These are phyloP conservation scores for Quercus agrifolia DNA, from an alignment of 306 rosid genomes.

Conservation along the genomic window DNA sequence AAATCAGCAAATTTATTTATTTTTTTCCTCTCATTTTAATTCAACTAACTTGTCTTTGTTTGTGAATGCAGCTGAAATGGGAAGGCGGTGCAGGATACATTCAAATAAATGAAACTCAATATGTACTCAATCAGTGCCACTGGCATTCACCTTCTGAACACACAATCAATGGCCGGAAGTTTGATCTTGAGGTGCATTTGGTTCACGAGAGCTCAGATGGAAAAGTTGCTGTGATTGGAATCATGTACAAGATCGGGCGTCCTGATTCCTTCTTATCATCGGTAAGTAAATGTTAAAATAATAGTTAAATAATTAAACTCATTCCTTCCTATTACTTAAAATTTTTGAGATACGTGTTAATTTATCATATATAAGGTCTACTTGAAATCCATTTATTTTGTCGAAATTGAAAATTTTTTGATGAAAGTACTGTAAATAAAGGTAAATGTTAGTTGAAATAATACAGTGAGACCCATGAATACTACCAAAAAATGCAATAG, in stretches of 20 bases:
- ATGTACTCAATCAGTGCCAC: constrained; percentile 55
- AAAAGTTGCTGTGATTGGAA: constrained; percentile 49
- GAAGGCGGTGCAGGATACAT: constrained; percentile 39
- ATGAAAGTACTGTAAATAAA: no score
- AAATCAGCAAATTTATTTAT: neutral
- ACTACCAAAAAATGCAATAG: no score
- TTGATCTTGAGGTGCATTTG: constrained; percentile 64
- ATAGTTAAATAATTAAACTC: no score
- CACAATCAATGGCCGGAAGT: constrained; percentile 48
- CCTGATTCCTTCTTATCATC: constrained; percentile 49
- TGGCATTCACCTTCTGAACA: constrained; percentile 92
- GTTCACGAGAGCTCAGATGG: constrained; percentile 55
- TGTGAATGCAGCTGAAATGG: constrained; percentile 48
- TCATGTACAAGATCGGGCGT: constrained; percentile 43
- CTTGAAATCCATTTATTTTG: no score
- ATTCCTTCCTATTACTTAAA: no score
- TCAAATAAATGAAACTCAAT: constrained; percentile 43
- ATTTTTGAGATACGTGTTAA: no score
- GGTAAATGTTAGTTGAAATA: no score
- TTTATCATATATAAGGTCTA: no score
- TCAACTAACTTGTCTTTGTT: neutral
- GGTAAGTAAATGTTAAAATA: constrained; percentile 22
- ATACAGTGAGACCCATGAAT: no score
- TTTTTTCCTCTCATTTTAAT: neutral
- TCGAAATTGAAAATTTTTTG: no score